phyloP scores from a whole-genome alignment of 257 asterid species.

The Petrea volubilis region DNA sequence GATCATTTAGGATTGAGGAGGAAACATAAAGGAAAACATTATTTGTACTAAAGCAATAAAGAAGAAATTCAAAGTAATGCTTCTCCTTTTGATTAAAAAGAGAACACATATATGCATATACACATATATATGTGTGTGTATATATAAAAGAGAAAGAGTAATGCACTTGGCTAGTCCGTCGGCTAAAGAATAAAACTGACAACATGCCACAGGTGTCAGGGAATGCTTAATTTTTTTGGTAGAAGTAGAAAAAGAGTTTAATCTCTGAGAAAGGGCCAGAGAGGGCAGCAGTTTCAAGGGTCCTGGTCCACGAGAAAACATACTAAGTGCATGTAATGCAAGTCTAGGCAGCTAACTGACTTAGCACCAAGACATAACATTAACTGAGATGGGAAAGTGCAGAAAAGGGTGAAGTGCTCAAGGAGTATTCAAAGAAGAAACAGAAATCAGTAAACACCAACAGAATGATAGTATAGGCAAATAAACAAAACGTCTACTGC shows the following conservation, averaged over 20 bases:
- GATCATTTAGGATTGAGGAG: no score
- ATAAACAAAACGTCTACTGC: no score
- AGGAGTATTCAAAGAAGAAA: constrained; percentile 1
- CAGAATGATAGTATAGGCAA: background rate
- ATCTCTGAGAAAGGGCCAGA: background rate
- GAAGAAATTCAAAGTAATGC: no score
- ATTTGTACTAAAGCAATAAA: no score
- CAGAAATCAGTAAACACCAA: background rate
- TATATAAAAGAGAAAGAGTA: background rate
- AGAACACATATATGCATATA: no score
- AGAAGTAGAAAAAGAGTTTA: background rate
- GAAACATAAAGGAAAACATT: no score
- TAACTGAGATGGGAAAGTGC: background rate
- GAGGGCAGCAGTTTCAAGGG: background rate
- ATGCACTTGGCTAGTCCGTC: background rate
- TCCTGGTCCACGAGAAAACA: background rate
- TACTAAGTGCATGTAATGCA: no score
- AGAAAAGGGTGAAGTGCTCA: background rate
- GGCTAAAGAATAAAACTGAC: background rate
- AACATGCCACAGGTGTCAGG: background rate
- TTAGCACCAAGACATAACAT: background rate
- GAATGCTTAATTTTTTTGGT: background rate
- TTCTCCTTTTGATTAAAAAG: no score
- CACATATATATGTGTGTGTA: no score
- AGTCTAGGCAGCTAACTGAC: no score